phyloP scores from a whole-genome alignment of 176 grass and related monocot species.

The Oryza glumipatula region DNA sequence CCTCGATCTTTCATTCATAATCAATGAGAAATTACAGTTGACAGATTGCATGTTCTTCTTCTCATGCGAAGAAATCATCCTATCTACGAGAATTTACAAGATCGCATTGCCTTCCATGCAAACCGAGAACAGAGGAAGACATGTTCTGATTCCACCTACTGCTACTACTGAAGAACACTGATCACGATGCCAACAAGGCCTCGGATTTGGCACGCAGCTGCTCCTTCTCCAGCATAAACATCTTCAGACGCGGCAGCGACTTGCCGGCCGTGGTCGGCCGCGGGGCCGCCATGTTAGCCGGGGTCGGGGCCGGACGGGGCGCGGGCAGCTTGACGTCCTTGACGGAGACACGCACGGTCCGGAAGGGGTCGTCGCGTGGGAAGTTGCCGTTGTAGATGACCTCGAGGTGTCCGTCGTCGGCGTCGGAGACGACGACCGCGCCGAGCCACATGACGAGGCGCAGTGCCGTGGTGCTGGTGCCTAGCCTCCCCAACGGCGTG shows the following conservation, averaged over 20 bases:
- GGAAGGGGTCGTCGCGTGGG: neutral
- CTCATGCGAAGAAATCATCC: neutral
- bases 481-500: neutral
- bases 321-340: neutral
- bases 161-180: neutral
- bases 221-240: neutral
- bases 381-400: neutral
- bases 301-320: neutral
- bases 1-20: neutral
- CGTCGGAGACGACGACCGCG: neutral
- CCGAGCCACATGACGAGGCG: slow-evolving; percentile 18
- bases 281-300: neutral
- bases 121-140: neutral
- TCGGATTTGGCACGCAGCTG: neutral
- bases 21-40: neutral
- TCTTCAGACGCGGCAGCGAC: neutral
- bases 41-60: neutral
- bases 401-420: neutral
- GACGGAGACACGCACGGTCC: neutral
- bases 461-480: neutral
- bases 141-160: neutral
- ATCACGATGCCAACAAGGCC: neutral
- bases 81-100: neutral
- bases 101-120: neutral
- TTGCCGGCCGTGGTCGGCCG: neutral